Evolutionary conservation across 163 green algal species (phyloP).

Genomic region (Chlamydomonas reinhardtii): DNA sequence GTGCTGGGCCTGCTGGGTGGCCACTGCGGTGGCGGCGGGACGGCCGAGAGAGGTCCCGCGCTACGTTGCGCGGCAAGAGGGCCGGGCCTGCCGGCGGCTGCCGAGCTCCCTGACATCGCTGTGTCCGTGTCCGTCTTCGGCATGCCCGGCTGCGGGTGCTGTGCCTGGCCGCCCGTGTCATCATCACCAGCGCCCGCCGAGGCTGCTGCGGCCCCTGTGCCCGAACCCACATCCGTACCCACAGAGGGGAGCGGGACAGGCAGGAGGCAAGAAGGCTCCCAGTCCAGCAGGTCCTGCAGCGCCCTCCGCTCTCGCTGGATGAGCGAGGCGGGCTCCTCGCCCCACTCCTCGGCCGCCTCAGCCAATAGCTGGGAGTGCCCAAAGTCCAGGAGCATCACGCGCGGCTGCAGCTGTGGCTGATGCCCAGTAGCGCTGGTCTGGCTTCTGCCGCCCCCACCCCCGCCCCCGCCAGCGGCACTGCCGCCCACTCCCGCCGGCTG

Average conservation of each 20-base stretch:
- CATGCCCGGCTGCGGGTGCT: not conserved
- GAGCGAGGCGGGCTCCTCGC: not conserved
- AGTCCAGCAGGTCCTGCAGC: not conserved
- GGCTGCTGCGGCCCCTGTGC: not conserved
- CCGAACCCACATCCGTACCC: not conserved
- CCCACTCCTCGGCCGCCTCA: not conserved
- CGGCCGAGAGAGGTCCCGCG: not conserved
- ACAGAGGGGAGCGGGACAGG: not conserved
- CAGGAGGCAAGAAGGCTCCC: not conserved
- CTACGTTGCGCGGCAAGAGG: not conserved
- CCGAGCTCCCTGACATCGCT: not conserved
- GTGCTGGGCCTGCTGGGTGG: not conserved
- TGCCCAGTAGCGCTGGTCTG: not conserved
- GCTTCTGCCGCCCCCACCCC: not conserved
- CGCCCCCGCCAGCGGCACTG: not conserved
- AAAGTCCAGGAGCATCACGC: constrained; percentile 6
- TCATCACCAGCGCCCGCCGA: constrained; percentile 2
- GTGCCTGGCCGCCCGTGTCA: constrained; percentile 2
- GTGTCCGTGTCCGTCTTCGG: not conserved
- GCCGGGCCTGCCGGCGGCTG: not conserved
- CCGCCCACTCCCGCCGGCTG: not conserved
- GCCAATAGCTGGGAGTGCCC: not conserved
- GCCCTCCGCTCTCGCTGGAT: not conserved
- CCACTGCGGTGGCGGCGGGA: not conserved
- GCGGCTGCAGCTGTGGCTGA: constrained; percentile 1